Evolutionary conservation across 768 basidiomycete genomes (phyloP).

Genomic region (Lentinula boryana): DNA sequence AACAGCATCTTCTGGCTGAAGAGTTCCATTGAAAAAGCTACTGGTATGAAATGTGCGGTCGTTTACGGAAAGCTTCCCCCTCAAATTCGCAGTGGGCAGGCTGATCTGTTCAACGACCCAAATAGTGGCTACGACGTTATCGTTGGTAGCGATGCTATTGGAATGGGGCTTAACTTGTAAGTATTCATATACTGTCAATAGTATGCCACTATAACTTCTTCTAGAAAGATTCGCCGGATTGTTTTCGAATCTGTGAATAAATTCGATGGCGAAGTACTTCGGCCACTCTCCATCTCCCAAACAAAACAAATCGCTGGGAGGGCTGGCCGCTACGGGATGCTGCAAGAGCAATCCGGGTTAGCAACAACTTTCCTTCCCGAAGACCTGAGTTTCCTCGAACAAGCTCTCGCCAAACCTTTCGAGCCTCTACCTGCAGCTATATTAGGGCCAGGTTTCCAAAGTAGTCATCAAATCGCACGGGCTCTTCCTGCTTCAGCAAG

Average conservation of each 20-base stretch:
- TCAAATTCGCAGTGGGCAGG: constrained; percentile 88
- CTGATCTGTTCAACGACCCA: constrained; percentile 84
- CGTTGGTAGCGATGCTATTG: constrained; percentile 91
- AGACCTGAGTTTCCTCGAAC: constrained; percentile 57
- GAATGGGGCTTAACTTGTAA: constrained; percentile 96
- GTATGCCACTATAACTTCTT: background rate
- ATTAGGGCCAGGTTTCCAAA: constrained; percentile 22
- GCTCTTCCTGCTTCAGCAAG: constrained; percentile 38
- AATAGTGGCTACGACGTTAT: constrained; percentile 83
- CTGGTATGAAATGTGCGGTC: constrained; percentile 80
- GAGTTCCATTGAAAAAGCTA: constrained; percentile 58
- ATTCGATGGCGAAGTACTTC: constrained; percentile 35
- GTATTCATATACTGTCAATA: constrained; percentile 20
- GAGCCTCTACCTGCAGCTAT: constrained; percentile 47
- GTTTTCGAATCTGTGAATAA: constrained; percentile 72
- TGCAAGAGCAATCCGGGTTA: constrained; percentile 42
- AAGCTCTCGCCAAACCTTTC: constrained; percentile 48
- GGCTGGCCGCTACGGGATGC: constrained; percentile 83
- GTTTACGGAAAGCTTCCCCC: constrained; percentile 92
- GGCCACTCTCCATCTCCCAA: constrained; percentile 60
- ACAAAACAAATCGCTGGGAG: constrained; percentile 94
- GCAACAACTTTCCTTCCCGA: constrained; percentile 63
- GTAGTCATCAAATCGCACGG: constrained; percentile 17
- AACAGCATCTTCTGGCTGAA: constrained; percentile 73
- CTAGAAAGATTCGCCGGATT: constrained; percentile 86